These are phyloP conservation scores for Platanus orientalis DNA, from an alignment of 164 flowering plant species.

Conservation along the genomic window DNA sequence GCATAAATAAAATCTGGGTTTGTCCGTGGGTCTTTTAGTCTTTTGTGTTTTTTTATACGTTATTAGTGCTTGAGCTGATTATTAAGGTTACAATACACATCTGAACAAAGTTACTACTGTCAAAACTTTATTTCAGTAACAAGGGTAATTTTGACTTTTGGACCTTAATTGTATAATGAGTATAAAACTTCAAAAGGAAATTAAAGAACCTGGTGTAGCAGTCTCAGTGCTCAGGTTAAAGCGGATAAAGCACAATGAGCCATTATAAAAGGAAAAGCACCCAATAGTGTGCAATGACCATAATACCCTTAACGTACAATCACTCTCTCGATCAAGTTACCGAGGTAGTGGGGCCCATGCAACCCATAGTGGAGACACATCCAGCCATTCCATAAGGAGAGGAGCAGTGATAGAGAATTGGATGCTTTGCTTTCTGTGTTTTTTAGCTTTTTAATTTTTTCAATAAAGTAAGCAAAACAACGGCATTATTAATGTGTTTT, in stretches of 20 bases:
- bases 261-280: not conserved
- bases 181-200: not conserved
- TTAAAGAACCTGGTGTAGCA: not conserved
- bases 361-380: not conserved
- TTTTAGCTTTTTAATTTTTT: not conserved
- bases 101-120: no score
- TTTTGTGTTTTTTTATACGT: no score
- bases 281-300: conserved; percentile 1
- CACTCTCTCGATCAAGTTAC: not conserved
- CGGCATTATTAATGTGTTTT: conserved; percentile 13
- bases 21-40: no score
- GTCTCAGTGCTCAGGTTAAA: not conserved
- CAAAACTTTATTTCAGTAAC: no score
- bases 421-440: not conserved
- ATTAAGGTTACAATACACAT: no score
- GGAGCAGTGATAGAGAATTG: not conserved
- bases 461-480: conserved; percentile 15
- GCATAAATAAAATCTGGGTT: no score
- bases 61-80: no score
- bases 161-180: no score
- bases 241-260: not conserved
- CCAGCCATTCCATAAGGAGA: not conserved
- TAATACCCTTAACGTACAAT: not conserved
- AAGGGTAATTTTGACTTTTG: no score
- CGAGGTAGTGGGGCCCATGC: not conserved